Conservation (phyloP, 768 basidiomycete genomes). For the Lactarius sp. region DNA sequence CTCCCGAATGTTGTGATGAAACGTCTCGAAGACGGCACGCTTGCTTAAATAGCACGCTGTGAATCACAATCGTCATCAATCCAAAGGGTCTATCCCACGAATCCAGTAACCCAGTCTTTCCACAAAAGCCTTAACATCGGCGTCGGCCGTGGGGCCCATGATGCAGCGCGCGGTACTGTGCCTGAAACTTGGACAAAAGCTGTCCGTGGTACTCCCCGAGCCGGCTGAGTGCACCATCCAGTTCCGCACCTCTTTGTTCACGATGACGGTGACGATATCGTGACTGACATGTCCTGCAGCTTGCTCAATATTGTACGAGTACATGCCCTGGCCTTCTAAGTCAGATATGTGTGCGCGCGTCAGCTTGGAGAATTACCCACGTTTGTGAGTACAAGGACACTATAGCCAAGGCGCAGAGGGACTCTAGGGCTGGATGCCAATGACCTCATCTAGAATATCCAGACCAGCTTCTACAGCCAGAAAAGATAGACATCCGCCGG, state of each 20-base stretch:
- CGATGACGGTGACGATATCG: constrained; percentile 70
- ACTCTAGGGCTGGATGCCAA: constrained; percentile 45
- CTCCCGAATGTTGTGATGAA: too few relatives aligned
- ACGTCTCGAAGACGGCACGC: too few relatives aligned
- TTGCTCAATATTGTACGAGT: constrained; percentile 74
- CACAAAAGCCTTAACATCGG: constrained; percentile 53
- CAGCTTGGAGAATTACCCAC: constrained; percentile 22
- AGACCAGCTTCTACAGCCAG: constrained; percentile 53
- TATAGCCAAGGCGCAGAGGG: constrained; percentile 44
- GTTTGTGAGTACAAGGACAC: constrained; percentile 45
- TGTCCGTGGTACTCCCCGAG: constrained; percentile 55
- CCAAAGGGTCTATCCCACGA: constrained; percentile 57
- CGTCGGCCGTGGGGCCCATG: constrained; percentile 58
- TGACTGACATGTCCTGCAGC: constrained; percentile 57
- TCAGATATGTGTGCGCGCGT: constrained; percentile 7
- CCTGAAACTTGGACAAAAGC: constrained; percentile 45
- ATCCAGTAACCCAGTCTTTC: constrained; percentile 68
- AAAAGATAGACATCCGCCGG: constrained; percentile 48
- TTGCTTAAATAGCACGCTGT: too few relatives aligned
- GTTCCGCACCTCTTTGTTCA: constrained; percentile 50
- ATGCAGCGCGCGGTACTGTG: constrained; percentile 41
- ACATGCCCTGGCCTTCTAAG: constrained; percentile 50
- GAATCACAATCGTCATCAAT: too few relatives aligned
- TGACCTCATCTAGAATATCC: constrained; percentile 50
- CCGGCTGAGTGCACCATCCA: constrained; percentile 60